Evolutionary conservation across 2,329 filamentous ascomycete species (phyloP).

Genomic region (Sporothrix globosa): DNA sequence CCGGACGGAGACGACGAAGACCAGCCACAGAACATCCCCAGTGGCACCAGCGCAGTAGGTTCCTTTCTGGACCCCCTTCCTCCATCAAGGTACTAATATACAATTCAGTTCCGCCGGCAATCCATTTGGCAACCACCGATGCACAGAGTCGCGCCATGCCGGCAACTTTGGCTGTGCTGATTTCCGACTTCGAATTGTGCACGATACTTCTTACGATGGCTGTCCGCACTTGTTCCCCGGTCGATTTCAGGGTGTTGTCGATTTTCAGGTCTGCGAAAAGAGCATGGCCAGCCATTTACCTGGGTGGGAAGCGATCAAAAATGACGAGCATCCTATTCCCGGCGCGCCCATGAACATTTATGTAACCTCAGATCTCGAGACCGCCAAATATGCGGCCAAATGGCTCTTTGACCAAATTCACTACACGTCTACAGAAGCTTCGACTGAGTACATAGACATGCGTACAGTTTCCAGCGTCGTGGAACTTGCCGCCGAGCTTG

Average conservation of each 20-base stretch:
- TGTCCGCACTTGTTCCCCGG: no score
- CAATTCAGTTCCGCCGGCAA: neutral
- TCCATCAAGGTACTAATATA: neutral
- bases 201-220: neutral
- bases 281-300: neutral
- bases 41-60: neutral
- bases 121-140: neutral
- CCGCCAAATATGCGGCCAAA: neutral
- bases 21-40: neutral
- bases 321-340: no score
- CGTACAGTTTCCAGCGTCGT: neutral
- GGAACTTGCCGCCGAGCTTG: neutral
- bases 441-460: neutral
- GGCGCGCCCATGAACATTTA: neutral
- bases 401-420: constrained; percentile 13
- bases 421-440: neutral
- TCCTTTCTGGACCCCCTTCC: neutral
- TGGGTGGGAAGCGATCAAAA: neutral
- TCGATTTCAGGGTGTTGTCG: neutral
- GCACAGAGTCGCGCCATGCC: neutral
- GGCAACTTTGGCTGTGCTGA: neutral
- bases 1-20: neutral
- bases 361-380: neutral
- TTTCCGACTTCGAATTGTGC: neutral
- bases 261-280: constrained; percentile 15